Evolutionary conservation across 106 monocot species (phyloP).

Genomic region (Acorus calamus): DNA sequence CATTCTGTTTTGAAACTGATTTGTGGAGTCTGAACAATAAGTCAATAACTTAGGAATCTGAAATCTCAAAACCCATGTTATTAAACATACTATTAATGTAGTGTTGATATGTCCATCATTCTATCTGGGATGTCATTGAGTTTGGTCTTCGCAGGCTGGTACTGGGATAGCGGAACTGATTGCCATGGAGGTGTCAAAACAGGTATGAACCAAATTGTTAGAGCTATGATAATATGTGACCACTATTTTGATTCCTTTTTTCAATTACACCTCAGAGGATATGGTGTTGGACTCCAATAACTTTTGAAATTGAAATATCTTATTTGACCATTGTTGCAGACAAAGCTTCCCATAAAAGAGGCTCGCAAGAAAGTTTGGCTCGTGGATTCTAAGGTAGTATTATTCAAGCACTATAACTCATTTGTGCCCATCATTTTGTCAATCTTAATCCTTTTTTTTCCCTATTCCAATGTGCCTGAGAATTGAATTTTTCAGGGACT

Average conservation of each 20-base stretch:
- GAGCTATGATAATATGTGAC: too few relatives aligned
- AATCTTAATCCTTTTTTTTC: neutral
- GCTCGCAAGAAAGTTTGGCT: slow-evolving; percentile 90
- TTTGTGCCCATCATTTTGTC: neutral
- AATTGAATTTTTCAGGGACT: slow-evolving; percentile 39
- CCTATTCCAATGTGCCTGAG: neutral
- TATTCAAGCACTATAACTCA: neutral
- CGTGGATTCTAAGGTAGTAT: slow-evolving; percentile 84
- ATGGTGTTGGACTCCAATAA: too few relatives aligned
- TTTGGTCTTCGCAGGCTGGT: slow-evolving; percentile 44
- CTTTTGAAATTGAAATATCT: neutral
- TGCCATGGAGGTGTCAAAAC: slow-evolving; percentile 84
- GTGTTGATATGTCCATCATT: too few relatives aligned
- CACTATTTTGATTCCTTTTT: neutral
- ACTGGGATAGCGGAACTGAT: slow-evolving; percentile 94
- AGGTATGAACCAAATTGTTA: slow-evolving; percentile 21
- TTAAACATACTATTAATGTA: too few relatives aligned
- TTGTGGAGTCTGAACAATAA: too few relatives aligned
- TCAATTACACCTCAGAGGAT: neutral
- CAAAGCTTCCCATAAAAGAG: slow-evolving; percentile 67
- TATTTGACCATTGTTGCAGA: slow-evolving; percentile 25
- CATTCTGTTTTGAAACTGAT: too few relatives aligned
- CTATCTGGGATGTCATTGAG: too few relatives aligned
- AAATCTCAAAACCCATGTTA: too few relatives aligned
- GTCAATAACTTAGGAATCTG: too few relatives aligned